Conservation (phyloP, 2,329 filamentous ascomycete genomes). For the Bipolaris bicolor region DNA sequence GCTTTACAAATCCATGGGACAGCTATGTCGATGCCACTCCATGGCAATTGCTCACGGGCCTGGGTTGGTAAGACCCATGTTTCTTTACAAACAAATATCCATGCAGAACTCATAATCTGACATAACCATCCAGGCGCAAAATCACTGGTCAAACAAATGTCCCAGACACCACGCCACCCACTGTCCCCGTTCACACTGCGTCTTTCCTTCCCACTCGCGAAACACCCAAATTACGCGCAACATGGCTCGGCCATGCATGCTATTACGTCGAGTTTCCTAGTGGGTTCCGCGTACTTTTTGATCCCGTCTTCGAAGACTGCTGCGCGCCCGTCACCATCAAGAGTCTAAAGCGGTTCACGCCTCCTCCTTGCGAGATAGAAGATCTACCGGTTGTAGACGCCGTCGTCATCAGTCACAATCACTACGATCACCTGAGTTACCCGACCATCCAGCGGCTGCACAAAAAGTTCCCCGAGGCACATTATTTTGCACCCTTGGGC, state of each 20-base stretch:
- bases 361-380: conserved; percentile 74
- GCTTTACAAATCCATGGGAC: conserved; percentile 64
- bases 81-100: not conserved
- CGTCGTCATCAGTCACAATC: conserved; percentile 82
- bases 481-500: conserved; percentile 87
- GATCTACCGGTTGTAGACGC: conserved; percentile 80
- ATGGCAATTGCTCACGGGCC: conserved; percentile 41
- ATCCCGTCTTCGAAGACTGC: conserved; percentile 88
- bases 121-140: conserved; percentile 47
- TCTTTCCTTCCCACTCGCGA: conserved; percentile 68
- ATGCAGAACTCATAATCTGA: not conserved
- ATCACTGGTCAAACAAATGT: conserved; percentile 58
- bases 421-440: conserved; percentile 91
- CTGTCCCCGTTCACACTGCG: conserved; percentile 70
- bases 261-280: conserved; percentile 89
- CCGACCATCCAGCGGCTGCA: conserved; percentile 74
- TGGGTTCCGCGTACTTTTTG: conserved; percentile 87
- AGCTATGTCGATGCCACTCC: conserved; percentile 54
- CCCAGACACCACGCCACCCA: conserved; percentile 69
- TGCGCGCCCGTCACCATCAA: conserved; percentile 77
- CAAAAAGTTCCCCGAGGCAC: conserved; percentile 73
- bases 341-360: conserved; percentile 79
- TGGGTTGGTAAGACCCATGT: conserved; percentile 46
- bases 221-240: conserved; percentile 72
- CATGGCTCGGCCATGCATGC: conserved; percentile 94